Conservation (phyloP, 2,329 filamentous ascomycete species). For the Chaetomium strumarium region DNA sequence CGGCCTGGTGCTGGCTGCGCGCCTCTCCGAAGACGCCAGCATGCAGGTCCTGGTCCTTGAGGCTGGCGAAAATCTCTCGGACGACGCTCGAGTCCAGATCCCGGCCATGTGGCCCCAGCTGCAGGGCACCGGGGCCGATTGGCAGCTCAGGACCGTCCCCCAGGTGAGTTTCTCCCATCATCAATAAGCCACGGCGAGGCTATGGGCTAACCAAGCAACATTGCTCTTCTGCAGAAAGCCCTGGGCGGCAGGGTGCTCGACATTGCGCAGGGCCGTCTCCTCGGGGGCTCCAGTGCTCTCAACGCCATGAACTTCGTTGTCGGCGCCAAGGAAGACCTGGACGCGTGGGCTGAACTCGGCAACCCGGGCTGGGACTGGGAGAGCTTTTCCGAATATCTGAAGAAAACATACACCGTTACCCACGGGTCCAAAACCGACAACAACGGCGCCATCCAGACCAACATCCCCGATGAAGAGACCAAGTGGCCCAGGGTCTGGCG, state of each 20-base stretch:
- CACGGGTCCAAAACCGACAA: constrained; percentile 21
- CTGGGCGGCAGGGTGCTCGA: constrained; percentile 32
- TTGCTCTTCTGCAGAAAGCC: not conserved
- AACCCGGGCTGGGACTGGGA: constrained; percentile 27
- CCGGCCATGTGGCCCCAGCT: constrained; percentile 33
- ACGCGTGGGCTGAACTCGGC: constrained; percentile 27
- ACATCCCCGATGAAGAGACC: constrained; percentile 22
- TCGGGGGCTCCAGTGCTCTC: constrained; percentile 29
- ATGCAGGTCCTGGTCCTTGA: constrained; percentile 35
- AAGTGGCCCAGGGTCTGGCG: constrained; percentile 32
- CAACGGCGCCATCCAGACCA: constrained; percentile 31
- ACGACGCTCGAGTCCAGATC: constrained; percentile 30
- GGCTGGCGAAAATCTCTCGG: constrained; percentile 30
- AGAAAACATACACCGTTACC: constrained; percentile 29
- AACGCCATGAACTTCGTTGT: constrained; percentile 25
- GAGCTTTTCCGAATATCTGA: constrained; percentile 27
- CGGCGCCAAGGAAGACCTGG: constrained; percentile 21
- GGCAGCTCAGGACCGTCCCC: constrained; percentile 33
- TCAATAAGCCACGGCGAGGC: not conserved
- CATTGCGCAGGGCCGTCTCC: constrained; percentile 24
- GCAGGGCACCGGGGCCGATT: constrained; percentile 32
- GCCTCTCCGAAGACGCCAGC: constrained; percentile 35
- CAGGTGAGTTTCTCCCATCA: constrained; percentile 25
- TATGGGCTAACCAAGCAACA: not conserved
- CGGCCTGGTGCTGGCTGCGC: constrained; percentile 40